Evolutionary conservation across 495 filamentous ascomycete species (phyloP).

Genomic region (Haplographium delicatum): DNA sequence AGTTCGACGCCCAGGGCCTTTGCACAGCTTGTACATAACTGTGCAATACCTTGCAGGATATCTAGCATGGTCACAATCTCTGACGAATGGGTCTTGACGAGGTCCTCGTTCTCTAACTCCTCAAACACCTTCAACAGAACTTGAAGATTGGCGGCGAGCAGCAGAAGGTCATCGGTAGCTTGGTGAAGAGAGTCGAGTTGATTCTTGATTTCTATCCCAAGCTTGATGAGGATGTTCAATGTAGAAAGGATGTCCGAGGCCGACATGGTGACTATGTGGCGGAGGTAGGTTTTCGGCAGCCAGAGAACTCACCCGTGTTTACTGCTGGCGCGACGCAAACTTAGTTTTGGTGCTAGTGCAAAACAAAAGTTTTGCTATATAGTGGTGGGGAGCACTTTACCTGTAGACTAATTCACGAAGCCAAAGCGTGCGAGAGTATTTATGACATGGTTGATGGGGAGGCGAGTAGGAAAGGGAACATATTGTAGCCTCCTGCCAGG

Average conservation of each 20-base stretch:
- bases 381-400: neutral
- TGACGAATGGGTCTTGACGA: conserved; percentile 22
- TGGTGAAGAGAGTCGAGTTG: conserved; percentile 22
- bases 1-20: conserved; percentile 23
- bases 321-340: neutral
- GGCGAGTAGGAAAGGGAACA: neutral
- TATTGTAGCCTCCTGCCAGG: neutral
- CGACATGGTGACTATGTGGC: neutral
- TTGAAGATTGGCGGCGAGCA: conserved; percentile 21
- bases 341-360: neutral
- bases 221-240: conserved; percentile 23
- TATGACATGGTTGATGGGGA: neutral
- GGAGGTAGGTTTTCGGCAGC: neutral
- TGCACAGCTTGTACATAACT: conserved; percentile 22
- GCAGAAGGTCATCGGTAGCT: conserved; percentile 24
- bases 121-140: conserved; percentile 24
- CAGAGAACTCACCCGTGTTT: neutral
- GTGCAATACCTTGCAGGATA: conserved; percentile 24
- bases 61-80: conserved; percentile 23
- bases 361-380: neutral
- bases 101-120: conserved; percentile 22
- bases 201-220: conserved; percentile 20
- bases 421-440: neutral
- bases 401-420: neutral
- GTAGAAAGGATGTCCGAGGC: conserved; percentile 17